Evolutionary conservation across 192 early-diverging fungal genomes (phyloP), one percentile per base, ranked within the genome.

Genomic region (Haplosporangium gracile): DNA sequence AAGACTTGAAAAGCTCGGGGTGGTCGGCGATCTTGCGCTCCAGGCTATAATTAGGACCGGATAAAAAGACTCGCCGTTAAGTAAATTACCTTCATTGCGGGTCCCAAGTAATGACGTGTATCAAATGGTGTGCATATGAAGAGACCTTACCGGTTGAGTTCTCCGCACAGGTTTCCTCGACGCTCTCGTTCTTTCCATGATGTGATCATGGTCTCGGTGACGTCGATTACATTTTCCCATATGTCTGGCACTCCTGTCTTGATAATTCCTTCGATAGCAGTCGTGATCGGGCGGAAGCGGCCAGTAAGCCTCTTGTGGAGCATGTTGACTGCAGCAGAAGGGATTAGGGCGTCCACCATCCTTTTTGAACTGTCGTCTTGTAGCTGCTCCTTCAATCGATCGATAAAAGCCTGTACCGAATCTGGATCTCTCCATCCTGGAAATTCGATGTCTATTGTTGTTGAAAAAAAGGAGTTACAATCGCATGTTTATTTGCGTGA

Each of bases 161-260:
- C 79, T 32, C 79, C 73, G 32, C 39, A 51, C 8, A 81, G 55
- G 42, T 82, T 82, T 72, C 80, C 80, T 57, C 68, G 80, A 36
- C 74, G 75, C 32, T 82, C 80, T 70, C 55, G 72, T 29, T 81
- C 68, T 42, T 75, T 81, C 57, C 79, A 81, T 49, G 79, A 81
- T 39, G 73, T 81, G 6, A 81, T 26, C 72, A 81, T 68, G n/a
- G 42, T 42, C 73, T 75, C 73, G 55, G 73, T 81, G 51, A 1
- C 29, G 34, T 75, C 63, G 55, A 81, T 75, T 18, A 42, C 53
- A 55, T 43, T 70, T 32, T 70, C 73, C 79, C 79, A 81, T 57
- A 5, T 70, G 26, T n/a, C n/a, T n/a, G n/a, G n/a, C n/a, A n/a
- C n/a, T n/a, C 78, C 71, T 40, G 70, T 68, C 78, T 40, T 20